Evolutionary conservation across 495 filamentous ascomycete genomes (phyloP), one percentile per base, ranked within the genome.

Genomic region (Glutinoglossum americanum): DNA sequence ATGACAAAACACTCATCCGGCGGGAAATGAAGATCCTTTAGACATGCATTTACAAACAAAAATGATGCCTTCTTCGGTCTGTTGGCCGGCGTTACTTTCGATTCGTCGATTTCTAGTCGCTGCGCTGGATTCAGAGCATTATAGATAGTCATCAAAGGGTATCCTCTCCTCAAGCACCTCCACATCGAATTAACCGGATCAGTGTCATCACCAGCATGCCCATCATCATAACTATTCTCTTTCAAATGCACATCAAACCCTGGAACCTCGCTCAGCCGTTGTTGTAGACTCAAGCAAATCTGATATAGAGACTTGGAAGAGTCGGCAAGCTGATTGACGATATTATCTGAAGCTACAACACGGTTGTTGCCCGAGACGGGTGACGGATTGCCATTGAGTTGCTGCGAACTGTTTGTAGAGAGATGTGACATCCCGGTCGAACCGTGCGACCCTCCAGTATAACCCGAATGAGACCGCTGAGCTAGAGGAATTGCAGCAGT

Each of bases 241-340:
- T 81, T 76, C 57, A 94, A 66, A 64, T 84, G 82, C 10, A 69
- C 67, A 59, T 88, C 81, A 66, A 96, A 96, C 25, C 76, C 81
- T 1, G 89, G 89, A 23, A 98, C 86, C 62, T 82, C 79, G 37
- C 80, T 77, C 57, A 98, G 73, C 58, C 93, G 78, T 67, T 80
- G 78, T 68, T 83, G 83, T 51, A 97, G 72, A 58, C 81, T 79
- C 57, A 92, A 76, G 69, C 93, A 96, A 67, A 89, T 94, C 69
- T 97, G 92, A 65, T 93, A 98, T 32, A 98, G 80, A 23, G 89
- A 94, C 49, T 80, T 77, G 56, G 83, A 82, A 61, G 87, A 84
- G 65, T 92, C 89, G 68, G 89, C 93, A 59, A 79, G 81, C 65
- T 85, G 83, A 69, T 97, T 98, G 73, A 97, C 93, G 69, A 98